Evolutionary conservation across 2,329 filamentous ascomycete genomes (phyloP), one percentile per base, ranked within the genome.

Genomic region (Fusarium lateritium): DNA sequence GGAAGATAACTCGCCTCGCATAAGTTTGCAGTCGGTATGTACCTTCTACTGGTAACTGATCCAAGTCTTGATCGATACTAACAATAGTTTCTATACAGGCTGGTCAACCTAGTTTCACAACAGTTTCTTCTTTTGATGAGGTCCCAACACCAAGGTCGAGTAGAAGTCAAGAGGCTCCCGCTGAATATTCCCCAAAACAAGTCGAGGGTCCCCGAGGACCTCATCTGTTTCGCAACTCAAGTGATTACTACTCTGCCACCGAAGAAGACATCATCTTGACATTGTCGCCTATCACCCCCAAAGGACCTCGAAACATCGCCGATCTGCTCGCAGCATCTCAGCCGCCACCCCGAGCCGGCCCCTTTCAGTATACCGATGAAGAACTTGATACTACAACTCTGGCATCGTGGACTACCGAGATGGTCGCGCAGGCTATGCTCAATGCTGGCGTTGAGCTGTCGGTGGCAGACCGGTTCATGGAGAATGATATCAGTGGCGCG

Each of bases 401-500:
- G 62, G 83, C 86, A 17, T 82, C 83, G 44, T 96, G 92, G 93
- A 86, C 88, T 15, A 90, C 92, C 5, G 86, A 90, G 75, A 91
- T 94, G 81, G 92, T 96, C 43, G 92, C 92, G 56, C 89, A 92
- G 75, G 96, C 93, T 88, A 96, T 98, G 94, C 88, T 91, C 75
- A 89, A 93, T 77, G 88, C 90, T 44, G 94, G 93, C 72, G 90
- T 97, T 76, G 94, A 97, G 77, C 82, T 89, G 52, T 82, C 86
- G 8, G 86, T 95, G 51, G 91, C 96, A 13, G 91, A 97, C 75
- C 93, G 92, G 72, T 98, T 99, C 75, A 86, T 94, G 65, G 88
- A 92, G 74, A 97, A 99, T 78, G 95, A 99, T 76, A 98, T 99
- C 78, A 94, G 91, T 26, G 95, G 95, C 15, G 86, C 89, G 6